Evolutionary conservation across 1,139 yeast species (phyloP).

Genomic region (Eremothecium sinecaudum): DNA sequence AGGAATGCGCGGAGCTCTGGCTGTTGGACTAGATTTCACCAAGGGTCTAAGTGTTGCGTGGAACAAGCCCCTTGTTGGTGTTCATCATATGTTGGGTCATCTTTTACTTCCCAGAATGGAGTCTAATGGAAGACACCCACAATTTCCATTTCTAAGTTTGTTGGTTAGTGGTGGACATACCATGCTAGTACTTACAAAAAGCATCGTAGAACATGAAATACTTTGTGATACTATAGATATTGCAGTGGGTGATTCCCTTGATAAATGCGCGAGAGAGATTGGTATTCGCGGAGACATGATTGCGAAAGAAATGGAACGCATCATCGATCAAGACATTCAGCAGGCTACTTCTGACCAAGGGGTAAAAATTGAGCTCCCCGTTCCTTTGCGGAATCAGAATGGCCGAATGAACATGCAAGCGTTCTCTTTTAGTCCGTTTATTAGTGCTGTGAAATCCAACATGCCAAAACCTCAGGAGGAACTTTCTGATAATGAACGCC

Average conservation of each 20-base stretch:
- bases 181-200: conserved; percentile 60
- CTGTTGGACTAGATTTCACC: conserved; percentile 75
- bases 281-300: conserved; percentile 77
- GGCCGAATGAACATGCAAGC: conserved; percentile 38
- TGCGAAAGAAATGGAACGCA: conserved; percentile 69
- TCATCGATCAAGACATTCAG: conserved; percentile 34
- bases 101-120: conserved; percentile 56
- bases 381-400: conserved; percentile 44
- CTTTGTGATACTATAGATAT: conserved; percentile 73
- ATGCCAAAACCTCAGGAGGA: conserved; percentile 17
- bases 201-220: conserved; percentile 58
- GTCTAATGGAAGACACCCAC: conserved; percentile 31
- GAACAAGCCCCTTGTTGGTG: conserved; percentile 72
- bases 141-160: conserved; percentile 70
- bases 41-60: conserved; percentile 78
- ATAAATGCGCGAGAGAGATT: conserved; percentile 81
- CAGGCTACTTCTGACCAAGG: conserved; percentile 17
- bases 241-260: conserved; percentile 90
- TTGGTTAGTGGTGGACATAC: conserved; percentile 95
- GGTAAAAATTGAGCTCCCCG: conserved; percentile 34
- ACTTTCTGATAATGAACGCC: conserved; percentile 19
- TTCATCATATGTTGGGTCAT: conserved; percentile 96
- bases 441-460: conserved; percentile 43
- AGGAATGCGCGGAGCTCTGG: conserved; percentile 86
- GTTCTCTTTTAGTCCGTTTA: conserved; percentile 75